These are phyloP conservation scores for Patellifolia procumbens DNA, from an alignment of 179 eudicot genomes.

Conservation along the genomic window DNA sequence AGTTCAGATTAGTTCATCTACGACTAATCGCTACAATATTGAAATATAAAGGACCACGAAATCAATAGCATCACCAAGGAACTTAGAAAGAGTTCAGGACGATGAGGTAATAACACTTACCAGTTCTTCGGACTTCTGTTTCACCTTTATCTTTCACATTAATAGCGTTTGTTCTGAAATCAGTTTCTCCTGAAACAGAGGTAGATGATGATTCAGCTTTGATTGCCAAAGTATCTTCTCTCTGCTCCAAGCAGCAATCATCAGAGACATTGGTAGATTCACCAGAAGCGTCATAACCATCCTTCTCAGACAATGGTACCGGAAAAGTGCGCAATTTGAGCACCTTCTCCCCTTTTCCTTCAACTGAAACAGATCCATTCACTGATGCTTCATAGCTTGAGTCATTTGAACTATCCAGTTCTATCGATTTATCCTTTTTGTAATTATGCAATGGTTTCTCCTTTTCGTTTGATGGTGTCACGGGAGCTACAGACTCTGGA, in stretches of 20 bases:
- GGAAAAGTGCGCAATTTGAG: constrained; percentile 46
- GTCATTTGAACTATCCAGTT: constrained; percentile 23
- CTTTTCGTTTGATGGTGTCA: constrained; percentile 41
- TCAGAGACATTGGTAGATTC: constrained; percentile 37
- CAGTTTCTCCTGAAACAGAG: constrained; percentile 23
- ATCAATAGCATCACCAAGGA: neutral
- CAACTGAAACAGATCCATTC: constrained; percentile 30
- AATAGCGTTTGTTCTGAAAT: constrained; percentile 13
- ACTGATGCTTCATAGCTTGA: constrained; percentile 36
- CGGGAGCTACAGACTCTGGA: constrained; percentile 42
- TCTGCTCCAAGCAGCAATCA: constrained; percentile 35
- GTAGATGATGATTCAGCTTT: constrained; percentile 28
- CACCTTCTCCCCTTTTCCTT: constrained; percentile 39
- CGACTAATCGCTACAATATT: neutral
- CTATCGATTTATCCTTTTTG: constrained; percentile 45
- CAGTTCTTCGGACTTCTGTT: constrained; percentile 29
- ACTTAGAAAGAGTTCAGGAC: neutral
- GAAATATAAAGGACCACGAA: neutral
- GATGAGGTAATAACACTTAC: constrained; percentile 35
- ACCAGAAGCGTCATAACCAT: constrained; percentile 42
- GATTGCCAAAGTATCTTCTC: constrained; percentile 23
- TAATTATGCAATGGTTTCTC: constrained; percentile 39
- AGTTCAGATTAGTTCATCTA: neutral
- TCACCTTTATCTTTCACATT: constrained; percentile 32
- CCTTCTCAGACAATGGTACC: constrained; percentile 49